Evolutionary conservation across 2,329 filamentous ascomycete genomes (phyloP).

Genomic region (Grosmannia huntii): DNA sequence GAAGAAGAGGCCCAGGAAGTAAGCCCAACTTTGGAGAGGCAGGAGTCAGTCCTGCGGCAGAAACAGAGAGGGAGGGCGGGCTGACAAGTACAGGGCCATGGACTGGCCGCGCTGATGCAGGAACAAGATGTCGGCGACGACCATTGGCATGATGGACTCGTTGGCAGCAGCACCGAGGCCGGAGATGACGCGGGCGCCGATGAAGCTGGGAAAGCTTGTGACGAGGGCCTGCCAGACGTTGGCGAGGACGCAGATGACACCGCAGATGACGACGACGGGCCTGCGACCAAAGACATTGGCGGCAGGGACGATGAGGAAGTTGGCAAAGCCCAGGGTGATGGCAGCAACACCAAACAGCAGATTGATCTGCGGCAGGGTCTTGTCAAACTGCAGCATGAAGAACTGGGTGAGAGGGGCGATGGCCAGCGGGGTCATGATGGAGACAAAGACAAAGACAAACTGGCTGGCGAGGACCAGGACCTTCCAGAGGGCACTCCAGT

Average conservation of each 20-base stretch:
- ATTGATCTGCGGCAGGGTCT: constrained; percentile 20
- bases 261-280: constrained; percentile 19
- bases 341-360: constrained; percentile 21
- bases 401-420: constrained; percentile 22
- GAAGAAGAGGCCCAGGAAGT: constrained; percentile 28
- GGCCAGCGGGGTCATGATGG: constrained; percentile 22
- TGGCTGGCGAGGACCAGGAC: constrained; percentile 19
- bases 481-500: constrained; percentile 22
- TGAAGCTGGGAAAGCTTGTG: constrained; percentile 44
- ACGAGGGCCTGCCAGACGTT: constrained; percentile 41
- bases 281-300: constrained; percentile 21
- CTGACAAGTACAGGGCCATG: constrained; percentile 30
- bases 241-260: constrained; percentile 24
- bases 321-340: constrained; percentile 21
- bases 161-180: constrained; percentile 48
- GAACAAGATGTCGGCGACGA: constrained; percentile 46
- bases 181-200: constrained; percentile 49
- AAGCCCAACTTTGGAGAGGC: constrained; percentile 16
- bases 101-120: constrained; percentile 38
- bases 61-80: neutral
- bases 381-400: constrained; percentile 21
- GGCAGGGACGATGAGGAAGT: constrained; percentile 21
- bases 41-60: no score
- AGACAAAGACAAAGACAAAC: constrained; percentile 21
- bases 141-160: constrained; percentile 47